These are phyloP conservation scores for Phytophthora ramorum DNA, from an alignment of 352 stramenopile species.

Conservation along the genomic window DNA sequence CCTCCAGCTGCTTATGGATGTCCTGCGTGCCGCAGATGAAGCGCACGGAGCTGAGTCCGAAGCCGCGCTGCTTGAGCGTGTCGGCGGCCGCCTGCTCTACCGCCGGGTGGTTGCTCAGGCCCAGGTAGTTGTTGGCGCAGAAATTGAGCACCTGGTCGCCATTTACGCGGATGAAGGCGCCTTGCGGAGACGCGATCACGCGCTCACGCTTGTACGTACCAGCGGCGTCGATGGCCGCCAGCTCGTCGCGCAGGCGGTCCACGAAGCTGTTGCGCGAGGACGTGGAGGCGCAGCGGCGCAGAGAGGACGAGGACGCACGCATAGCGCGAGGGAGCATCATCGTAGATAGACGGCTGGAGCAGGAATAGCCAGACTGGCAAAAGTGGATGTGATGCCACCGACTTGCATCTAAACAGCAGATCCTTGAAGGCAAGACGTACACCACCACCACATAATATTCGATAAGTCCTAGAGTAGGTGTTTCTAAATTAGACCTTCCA, in stretches of 20 bases:
- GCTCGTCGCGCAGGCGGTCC: constrained; percentile 76
- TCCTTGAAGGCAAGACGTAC: not conserved
- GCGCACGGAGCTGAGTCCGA: constrained; percentile 92
- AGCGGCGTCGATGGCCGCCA: constrained; percentile 73
- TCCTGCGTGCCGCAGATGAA: constrained; percentile 96
- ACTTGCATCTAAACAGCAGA: constrained; percentile 7
- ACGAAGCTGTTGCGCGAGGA: constrained; percentile 69
- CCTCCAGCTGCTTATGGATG: constrained; percentile 94
- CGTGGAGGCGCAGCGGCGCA: constrained; percentile 39
- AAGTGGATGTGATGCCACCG: not conserved
- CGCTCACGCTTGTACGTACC: constrained; percentile 91
- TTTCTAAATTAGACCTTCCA: too few relatives aligned
- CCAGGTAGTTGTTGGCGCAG: constrained; percentile 96
- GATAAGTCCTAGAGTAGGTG: too few relatives aligned
- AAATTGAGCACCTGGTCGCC: constrained; percentile 91
- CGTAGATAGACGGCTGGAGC: not conserved
- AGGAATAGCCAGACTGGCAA: too few relatives aligned
- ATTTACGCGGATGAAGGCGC: constrained; percentile 79
- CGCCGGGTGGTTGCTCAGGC: constrained; percentile 88
- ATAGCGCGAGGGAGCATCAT: constrained; percentile 28
- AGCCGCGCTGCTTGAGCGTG: constrained; percentile 88
- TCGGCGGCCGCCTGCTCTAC: constrained; percentile 87
- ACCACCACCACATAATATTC: not conserved
- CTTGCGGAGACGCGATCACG: constrained; percentile 91
- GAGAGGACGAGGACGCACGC: constrained; percentile 6